Base-by-base conservation (phyloP, 768 basidiomycete genomes). In the Tricholoma sp. region DNA sequence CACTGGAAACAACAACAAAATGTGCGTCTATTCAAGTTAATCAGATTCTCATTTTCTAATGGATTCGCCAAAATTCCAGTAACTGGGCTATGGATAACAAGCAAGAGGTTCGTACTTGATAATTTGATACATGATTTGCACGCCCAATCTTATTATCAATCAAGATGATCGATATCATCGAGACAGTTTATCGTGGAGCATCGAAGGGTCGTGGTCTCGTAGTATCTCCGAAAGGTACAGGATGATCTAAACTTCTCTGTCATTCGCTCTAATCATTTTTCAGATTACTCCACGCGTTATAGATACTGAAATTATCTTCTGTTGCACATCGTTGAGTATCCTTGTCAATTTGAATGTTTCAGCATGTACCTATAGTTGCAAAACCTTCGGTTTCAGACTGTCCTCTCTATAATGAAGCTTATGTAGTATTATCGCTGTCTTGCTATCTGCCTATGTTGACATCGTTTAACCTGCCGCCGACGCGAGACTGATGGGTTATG, bases 31-130 rank as follows among this genome's bases (percentile, higher is more conserved):
- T 41, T 37, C 54, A 27, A 12, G 5, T 22, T n/a, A 27, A 19
- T 11, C 55, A 27, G 35, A 47, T 0, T 29, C 21, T 35, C 6
- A 16, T 34, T 41, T 16, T 55, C 45, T 35, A 1, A 21, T 18
- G 32, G n/a, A 14, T 5, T 55, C 55, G 27, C 39, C 34, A 21
- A 11, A 22, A 21, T 37, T 47, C 46, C 64, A 98, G 97, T 72
- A 98, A 98, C 71, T 98, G 97, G 97, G 86, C 96, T 16, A 97
- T 99, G 83, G 91, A 94, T 68, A 94, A 95, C 72, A 97, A 98
- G 69, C 96, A 98, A 75, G 97, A 98, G 80, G 93, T 92, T 41
- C 32, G 81, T 62, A 4, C 27, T 11, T 43, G 16, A 34, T 18
- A 7, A 12, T 32, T 5, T 11, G 50, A 3, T 9, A n/a, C 39